Base-by-base conservation (phyloP, 352 stramenopile genomes). In the Elongisporangium senticosum region DNA sequence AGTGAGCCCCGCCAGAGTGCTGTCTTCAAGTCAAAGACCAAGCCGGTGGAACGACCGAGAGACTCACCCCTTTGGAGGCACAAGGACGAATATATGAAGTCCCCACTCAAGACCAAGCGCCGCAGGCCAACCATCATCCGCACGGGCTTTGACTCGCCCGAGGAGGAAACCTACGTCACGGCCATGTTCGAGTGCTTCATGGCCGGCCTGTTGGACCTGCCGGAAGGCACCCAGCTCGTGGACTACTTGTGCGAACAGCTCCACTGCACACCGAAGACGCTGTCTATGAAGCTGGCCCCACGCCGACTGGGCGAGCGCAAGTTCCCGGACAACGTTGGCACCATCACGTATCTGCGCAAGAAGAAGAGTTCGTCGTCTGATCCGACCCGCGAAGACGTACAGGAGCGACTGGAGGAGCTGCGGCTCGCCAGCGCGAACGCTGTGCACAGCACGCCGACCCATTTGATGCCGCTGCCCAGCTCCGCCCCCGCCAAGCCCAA, bases 201-300 rank as follows among this genome's bases (percentile, higher is more conserved):
- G 53, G 72, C 72, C n/a, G 80, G 80, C 20, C 52, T 67, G 54
- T 62, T 90, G 24, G 73, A 77, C 13, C 33, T 90, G 11, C 56
- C 65, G 14, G 72, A 86, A 15, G 74, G 71, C 8, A 86, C 75
- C 15, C 71, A 62, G 47, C 72, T 90, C 24, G 73, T 87, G 26
- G 63, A 20, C 43, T 90, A 83, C 47, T 50, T 90, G 3, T 87
- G 78, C 54, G 72, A 74, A 33, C 72, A 88, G 56, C 68, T 90
- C 11, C 53, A 64, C 5, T 88, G 76, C 51, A 73, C 66, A 1
- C 63, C 72, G n/a, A 84, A 83, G 68, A 75, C 75, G 40, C 55
- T 90, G 20, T 87, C 78, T 3, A 86, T 89, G 71, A 90, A 90
- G 63, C 65, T 90, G 8, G 80, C 80, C 14, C 75, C 78, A 5